Conservation (phyloP, 306 rosid genomes). For the Quercus berberidifolia region DNA sequence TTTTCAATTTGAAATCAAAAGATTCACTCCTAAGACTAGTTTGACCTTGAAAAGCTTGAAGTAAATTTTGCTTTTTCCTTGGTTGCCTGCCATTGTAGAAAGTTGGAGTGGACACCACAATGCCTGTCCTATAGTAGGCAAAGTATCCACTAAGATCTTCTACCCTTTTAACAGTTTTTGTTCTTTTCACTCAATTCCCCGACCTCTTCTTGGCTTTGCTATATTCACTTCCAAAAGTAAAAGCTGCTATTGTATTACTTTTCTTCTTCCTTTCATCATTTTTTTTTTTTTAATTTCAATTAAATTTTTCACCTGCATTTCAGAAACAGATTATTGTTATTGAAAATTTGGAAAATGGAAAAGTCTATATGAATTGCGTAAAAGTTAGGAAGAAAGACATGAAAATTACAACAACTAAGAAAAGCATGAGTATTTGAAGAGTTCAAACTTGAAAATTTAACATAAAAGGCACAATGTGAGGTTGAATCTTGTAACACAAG, state of each 20-base stretch:
- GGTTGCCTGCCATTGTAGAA: slow-evolving; percentile 47
- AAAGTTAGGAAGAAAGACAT: background rate
- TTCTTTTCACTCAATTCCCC: slow-evolving; percentile 49
- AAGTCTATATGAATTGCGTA: background rate
- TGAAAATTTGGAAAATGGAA: background rate
- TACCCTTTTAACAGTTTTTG: slow-evolving; percentile 40
- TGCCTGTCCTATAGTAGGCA: slow-evolving; percentile 63
- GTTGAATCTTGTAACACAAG: background rate
- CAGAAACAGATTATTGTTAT: background rate
- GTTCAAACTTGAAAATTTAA: background rate
- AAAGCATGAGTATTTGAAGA: background rate
- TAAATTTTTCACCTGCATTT: slow-evolving; percentile 42
- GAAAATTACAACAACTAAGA: background rate
- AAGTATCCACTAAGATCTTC: slow-evolving; percentile 78
- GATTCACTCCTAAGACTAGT: slow-evolving; percentile 51
- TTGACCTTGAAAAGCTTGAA: slow-evolving; percentile 58
- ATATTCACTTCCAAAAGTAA: slow-evolving; percentile 44
- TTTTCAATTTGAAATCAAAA: slow-evolving; percentile 25
- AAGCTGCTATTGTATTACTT: slow-evolving; percentile 35
- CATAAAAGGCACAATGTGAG: background rate
- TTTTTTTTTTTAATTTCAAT: slow-evolving; percentile 14
- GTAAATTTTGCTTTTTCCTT: slow-evolving; percentile 28
- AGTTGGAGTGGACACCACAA: slow-evolving; percentile 68
- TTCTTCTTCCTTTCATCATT: slow-evolving; percentile 5
- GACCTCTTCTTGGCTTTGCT: slow-evolving; percentile 31